phyloP scores from a whole-genome alignment of 2,329 filamentous ascomycete genomes.

The Fusarium sp. region DNA sequence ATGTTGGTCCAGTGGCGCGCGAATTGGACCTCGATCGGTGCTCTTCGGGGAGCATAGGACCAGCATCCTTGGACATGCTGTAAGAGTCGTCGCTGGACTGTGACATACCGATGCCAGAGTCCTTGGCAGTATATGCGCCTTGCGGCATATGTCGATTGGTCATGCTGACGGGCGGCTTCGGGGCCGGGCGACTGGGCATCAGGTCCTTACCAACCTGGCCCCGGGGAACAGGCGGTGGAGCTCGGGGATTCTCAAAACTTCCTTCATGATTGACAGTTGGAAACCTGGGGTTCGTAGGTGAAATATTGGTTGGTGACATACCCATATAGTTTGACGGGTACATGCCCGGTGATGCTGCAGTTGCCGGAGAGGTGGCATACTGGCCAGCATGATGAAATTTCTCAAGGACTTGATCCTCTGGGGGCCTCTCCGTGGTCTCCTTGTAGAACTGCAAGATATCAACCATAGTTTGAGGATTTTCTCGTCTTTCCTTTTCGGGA shows the following conservation, averaged over 20 bases:
- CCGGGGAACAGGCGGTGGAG: slow-evolving; percentile 87
- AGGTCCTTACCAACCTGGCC: slow-evolving; percentile 65
- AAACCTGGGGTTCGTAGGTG: slow-evolving; percentile 87
- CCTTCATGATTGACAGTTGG: slow-evolving; percentile 86
- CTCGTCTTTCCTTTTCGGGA: slow-evolving; percentile 93
- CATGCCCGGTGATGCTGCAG: slow-evolving; percentile 65
- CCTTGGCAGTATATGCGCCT: slow-evolving; percentile 65
- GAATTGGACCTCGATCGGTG: slow-evolving; percentile 78
- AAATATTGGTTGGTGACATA: slow-evolving; percentile 77
- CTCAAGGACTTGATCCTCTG: slow-evolving; percentile 91
- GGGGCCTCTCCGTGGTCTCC: slow-evolving; percentile 84
- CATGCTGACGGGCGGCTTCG: slow-evolving; percentile 81
- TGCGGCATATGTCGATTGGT: slow-evolving; percentile 70
- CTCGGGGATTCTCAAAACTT: slow-evolving; percentile 97
- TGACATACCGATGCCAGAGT: slow-evolving; percentile 73
- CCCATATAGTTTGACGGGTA: slow-evolving; percentile 68
- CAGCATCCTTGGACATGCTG: slow-evolving; percentile 65
- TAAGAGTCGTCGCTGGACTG: slow-evolving; percentile 70
- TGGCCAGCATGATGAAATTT: slow-evolving; percentile 91
- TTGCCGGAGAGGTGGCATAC: slow-evolving; percentile 58
- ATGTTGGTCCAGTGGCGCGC: slow-evolving; percentile 68
- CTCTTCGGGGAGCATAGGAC: slow-evolving; percentile 74
- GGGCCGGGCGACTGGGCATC: slow-evolving; percentile 86
- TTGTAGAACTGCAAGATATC: slow-evolving; percentile 98
- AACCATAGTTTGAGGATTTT: slow-evolving; percentile 95